These are phyloP conservation scores for Yamadazyma epiphylla DNA, from an alignment of 1,139 yeast species.

Conservation along the genomic window DNA sequence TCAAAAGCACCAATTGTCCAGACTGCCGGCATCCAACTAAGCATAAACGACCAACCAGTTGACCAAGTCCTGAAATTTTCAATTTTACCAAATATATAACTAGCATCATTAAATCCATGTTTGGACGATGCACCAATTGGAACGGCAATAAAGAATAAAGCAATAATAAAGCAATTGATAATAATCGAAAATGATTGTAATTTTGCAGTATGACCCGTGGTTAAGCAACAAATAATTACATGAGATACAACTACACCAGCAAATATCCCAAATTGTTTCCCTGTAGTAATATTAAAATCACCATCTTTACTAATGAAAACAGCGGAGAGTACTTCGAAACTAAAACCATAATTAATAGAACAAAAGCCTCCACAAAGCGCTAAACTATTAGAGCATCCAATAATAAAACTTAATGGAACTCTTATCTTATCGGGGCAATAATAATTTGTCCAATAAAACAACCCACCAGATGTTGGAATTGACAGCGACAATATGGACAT, in stretches of 20 bases:
- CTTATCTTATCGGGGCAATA: slow-evolving; percentile 29
- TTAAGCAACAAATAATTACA: slow-evolving; percentile 25
- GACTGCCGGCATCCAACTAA: slow-evolving; percentile 62
- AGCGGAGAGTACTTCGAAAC: slow-evolving; percentile 32
- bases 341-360: slow-evolving; percentile 37
- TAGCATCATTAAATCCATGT: slow-evolving; percentile 34
- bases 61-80: slow-evolving; percentile 58
- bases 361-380: slow-evolving; percentile 37
- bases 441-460: slow-evolving; percentile 53
- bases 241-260: slow-evolving; percentile 29
- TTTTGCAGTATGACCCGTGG: slow-evolving; percentile 46
- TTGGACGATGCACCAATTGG: slow-evolving; percentile 47
- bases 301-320: slow-evolving; percentile 29
- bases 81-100: slow-evolving; percentile 51
- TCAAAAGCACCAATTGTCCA: slow-evolving; percentile 72
- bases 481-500: slow-evolving; percentile 65
- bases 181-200: slow-evolving; percentile 59
- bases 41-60: slow-evolving; percentile 61
- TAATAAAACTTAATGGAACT: slow-evolving; percentile 40
- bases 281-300: slow-evolving; percentile 27
- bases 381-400: slow-evolving; percentile 38
- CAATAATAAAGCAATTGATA: slow-evolving; percentile 51
- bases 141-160: slow-evolving; percentile 61
- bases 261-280: slow-evolving; percentile 32
- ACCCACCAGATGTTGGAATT: slow-evolving; percentile 73